phyloP scores from a whole-genome alignment of 176 grass and related monocot species.

The Echinochloa phyllopogon region DNA sequence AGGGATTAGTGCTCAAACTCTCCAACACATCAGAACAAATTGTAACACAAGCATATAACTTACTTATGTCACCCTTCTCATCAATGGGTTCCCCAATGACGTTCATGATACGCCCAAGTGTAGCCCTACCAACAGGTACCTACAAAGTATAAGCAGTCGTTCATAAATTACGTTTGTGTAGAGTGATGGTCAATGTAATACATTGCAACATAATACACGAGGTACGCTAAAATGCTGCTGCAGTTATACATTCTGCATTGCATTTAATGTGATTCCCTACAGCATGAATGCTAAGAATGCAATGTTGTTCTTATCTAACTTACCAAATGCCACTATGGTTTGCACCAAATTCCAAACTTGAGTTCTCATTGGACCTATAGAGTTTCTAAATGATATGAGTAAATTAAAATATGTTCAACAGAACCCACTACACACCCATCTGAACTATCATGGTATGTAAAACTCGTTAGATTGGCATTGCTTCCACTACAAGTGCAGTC shows the following conservation, averaged over 20 bases:
- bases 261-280: not conserved
- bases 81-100: constrained; percentile 94
- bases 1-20: not conserved
- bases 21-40: not conserved
- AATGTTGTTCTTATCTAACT: not conserved
- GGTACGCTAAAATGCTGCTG: not conserved
- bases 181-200: constrained; percentile 1
- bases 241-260: not conserved
- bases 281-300: not conserved
- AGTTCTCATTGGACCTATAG: not conserved
- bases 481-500: not conserved
- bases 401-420: not conserved
- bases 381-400: not conserved
- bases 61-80: constrained; percentile 89
- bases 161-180: not conserved
- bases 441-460: no score
- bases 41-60: not conserved
- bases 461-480: not conserved
- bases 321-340: not conserved
- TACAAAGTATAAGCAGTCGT: not conserved
- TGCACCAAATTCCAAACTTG: not conserved
- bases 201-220: not conserved
- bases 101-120: constrained; percentile 89
- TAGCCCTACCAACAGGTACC: constrained; percentile 95
- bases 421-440: not conserved